Base-by-base conservation (phyloP, 768 basidiomycete species). In the Panellus pusillus region DNA sequence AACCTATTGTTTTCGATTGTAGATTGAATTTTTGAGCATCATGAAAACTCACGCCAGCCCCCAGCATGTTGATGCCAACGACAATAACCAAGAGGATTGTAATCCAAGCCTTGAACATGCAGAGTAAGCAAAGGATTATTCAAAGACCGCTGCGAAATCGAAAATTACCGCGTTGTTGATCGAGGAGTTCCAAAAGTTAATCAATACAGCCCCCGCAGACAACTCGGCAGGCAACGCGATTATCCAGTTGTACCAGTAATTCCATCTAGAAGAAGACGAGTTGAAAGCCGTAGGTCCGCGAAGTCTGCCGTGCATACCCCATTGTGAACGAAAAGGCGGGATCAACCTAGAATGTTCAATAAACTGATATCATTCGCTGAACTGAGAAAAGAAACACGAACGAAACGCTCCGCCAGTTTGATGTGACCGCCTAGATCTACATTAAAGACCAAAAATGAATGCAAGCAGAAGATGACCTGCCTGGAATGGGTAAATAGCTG, bases 351-450 rank as follows among this genome's bases (percentile, higher is more conserved):
- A 14, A 35, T 9, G 32, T 35, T 35, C 32, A 35, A 14, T 35
- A 45, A 45, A 28, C 17, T 9, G 19, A 24, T 28, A 17, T 20
- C 3, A n/a, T 19, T 15, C 14, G 6, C 6, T 11, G 18, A 32
- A 45, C 24, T 15, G 27, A 7, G 29, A 9, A 27, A 18, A 32
- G 44, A 8, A 4, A 28, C 9, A 27, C 29, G 19, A 24, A 92
- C 84, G 62, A 92, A 93, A 27, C 90, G 86, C 65, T 86, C 88
- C 0, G 91, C 84, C 15, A 92, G 70, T 53, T 76, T 88, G 67
- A 92, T 89, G 61, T 91, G 89, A 5, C 80, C 90, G 50, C 90
- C 90, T 35, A 7, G 32, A 14, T 11, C 3, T 9, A 35, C 2
- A 35, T 14, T 35, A 3, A 35, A 2, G 32, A 35, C 32, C 8